These are phyloP conservation scores for Mortierella sp. DNA, from an alignment of 371 early-diverging fungal genomes.

Conservation along the genomic window DNA sequence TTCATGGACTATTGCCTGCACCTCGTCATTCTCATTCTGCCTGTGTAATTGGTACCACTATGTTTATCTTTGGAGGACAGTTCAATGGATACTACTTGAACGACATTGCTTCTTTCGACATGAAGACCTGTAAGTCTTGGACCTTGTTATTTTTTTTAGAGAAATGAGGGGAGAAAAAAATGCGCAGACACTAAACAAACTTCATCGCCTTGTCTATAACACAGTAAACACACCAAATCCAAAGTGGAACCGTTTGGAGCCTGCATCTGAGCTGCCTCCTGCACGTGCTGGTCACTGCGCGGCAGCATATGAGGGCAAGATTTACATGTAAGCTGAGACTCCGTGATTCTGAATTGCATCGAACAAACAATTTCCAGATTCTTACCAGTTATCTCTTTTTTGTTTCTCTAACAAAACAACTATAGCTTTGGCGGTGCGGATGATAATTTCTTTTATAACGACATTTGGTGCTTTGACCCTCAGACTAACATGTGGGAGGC, in stretches of 20 bases:
- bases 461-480: conserved; percentile 81
- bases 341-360: no score
- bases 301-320: conserved; percentile 66
- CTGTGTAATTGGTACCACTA: conserved; percentile 69
- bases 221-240: conserved; percentile 60
- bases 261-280: conserved; percentile 66
- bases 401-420: no score
- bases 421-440: conserved; percentile 82
- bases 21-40: conserved; percentile 81
- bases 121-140: conserved; percentile 65
- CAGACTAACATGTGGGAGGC: conserved; percentile 68
- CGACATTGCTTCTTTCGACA: conserved; percentile 77
- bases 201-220: not conserved
- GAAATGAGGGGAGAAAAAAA: no score
- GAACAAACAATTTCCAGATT: no score
- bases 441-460: conserved; percentile 76
- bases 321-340: conserved; percentile 67
- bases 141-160: not conserved
- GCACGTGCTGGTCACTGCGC: conserved; percentile 72
- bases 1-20: conserved; percentile 69
- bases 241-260: conserved; percentile 66
- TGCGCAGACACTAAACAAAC: no score
- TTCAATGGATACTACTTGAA: conserved; percentile 73
- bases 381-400: not conserved
- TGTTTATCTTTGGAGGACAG: conserved; percentile 84